Evolutionary conservation across 2,329 filamentous ascomycete genomes (phyloP).

Genomic region (Talaromyces marneffei): DNA sequence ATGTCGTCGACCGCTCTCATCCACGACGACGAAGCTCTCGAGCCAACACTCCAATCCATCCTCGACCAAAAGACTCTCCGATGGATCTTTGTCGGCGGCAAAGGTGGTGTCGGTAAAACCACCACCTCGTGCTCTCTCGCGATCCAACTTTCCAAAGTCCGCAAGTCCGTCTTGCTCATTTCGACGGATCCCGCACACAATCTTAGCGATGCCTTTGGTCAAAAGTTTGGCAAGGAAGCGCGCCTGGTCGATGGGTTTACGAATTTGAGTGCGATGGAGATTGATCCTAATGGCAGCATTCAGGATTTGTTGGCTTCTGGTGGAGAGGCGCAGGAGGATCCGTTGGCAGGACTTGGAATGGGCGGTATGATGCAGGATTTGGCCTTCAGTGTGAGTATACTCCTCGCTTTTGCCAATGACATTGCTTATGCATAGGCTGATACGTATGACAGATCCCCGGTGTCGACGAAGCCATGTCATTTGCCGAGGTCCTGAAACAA

Average conservation of each 20-base stretch:
- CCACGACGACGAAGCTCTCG: slow-evolving; percentile 65
- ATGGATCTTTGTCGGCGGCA: slow-evolving; percentile 99
- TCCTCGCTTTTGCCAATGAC: neutral
- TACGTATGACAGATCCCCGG: slow-evolving; percentile 72
- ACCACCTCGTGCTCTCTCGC: slow-evolving; percentile 98
- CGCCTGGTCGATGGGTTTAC: slow-evolving; percentile 84
- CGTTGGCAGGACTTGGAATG: slow-evolving; percentile 65
- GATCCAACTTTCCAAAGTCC: slow-evolving; percentile 91
- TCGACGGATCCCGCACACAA: slow-evolving; percentile 98
- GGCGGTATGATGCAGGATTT: slow-evolving; percentile 98
- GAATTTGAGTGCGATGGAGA: slow-evolving; percentile 97
- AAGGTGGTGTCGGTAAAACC: slow-evolving; percentile 97
- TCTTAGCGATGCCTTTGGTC: slow-evolving; percentile 92
- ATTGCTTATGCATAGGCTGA: neutral
- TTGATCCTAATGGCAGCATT: slow-evolving; percentile 96
- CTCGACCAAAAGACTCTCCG: slow-evolving; percentile 91
- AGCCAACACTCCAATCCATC: slow-evolving; percentile 88
- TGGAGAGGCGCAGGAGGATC: slow-evolving; percentile 60
- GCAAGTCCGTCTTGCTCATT: slow-evolving; percentile 93
- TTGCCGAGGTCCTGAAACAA: slow-evolving; percentile 97
- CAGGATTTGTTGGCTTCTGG: slow-evolving; percentile 79
- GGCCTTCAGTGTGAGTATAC: slow-evolving; percentile 68
- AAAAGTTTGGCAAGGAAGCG: slow-evolving; percentile 99
- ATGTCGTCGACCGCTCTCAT: slow-evolving; percentile 41
- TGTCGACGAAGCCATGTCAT: slow-evolving; percentile 99